These are phyloP conservation scores for Fragaria nilgerrensis DNA, from an alignment of 306 rosid species.

Conservation along the genomic window DNA sequence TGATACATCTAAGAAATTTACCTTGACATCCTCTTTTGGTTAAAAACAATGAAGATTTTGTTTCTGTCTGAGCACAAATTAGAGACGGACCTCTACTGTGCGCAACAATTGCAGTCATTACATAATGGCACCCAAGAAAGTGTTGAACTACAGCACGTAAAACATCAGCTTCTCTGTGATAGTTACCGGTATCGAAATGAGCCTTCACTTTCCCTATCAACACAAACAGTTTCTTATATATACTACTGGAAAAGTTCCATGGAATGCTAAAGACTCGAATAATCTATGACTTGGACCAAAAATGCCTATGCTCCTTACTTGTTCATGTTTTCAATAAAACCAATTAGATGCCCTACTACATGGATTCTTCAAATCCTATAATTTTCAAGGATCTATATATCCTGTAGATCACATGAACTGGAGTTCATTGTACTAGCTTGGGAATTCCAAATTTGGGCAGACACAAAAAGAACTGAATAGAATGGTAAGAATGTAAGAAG, in stretches of 20 bases:
- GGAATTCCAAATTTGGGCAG: too few species aligned
- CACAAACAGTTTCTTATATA: neutral
- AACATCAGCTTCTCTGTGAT: slow-evolving; percentile 76
- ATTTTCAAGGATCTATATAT: neutral
- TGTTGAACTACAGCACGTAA: slow-evolving; percentile 60
- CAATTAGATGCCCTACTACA: too few species aligned
- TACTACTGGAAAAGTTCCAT: neutral
- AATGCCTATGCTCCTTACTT: neutral
- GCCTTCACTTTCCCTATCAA: slow-evolving; percentile 88
- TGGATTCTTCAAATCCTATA: neutral
- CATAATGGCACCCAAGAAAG: slow-evolving; percentile 47
- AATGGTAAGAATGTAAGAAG: neutral
- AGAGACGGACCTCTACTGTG: too few species aligned
- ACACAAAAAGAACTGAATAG: too few species aligned
- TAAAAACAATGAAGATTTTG: too few species aligned
- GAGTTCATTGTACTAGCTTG: too few species aligned
- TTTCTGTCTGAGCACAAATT: too few species aligned
- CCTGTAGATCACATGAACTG: neutral
- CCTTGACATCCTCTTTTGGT: too few species aligned
- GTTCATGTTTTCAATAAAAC: too few species aligned
- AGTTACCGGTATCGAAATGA: slow-evolving; percentile 74
- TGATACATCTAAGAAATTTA: neutral
- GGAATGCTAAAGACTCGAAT: neutral
- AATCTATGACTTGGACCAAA: neutral
- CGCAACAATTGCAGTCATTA: too few species aligned